Evolutionary conservation across 1,284 basidiomycete genomes (phyloP).

Genomic region (Trametes versicolor): DNA sequence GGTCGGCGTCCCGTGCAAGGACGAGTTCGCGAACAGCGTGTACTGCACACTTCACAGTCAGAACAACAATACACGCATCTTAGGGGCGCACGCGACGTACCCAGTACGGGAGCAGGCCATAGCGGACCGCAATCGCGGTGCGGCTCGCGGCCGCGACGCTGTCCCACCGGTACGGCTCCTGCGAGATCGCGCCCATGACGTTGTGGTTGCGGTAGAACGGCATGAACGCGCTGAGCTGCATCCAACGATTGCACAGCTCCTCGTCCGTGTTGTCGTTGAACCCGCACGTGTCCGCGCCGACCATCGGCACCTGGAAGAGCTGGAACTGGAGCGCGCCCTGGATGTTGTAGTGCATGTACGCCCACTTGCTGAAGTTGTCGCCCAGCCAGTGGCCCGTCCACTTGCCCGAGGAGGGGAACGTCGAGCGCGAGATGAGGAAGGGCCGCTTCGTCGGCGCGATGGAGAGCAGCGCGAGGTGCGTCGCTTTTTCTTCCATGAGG

Average conservation of each 20-base stretch:
- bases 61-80: background rate
- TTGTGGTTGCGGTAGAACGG: constrained; percentile 83
- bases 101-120: constrained; percentile 80
- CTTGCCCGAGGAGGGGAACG: constrained; percentile 73
- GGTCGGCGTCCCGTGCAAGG: constrained; percentile 69
- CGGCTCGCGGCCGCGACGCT: constrained; percentile 78
- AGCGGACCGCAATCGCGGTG: constrained; percentile 73
- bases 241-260: constrained; percentile 86
- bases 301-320: constrained; percentile 79
- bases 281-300: constrained; percentile 66
- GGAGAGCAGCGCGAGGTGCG: constrained; percentile 62
- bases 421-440: constrained; percentile 74
- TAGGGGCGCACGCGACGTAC: constrained; percentile 43
- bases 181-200: constrained; percentile 64
- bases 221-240: constrained; percentile 80
- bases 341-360: constrained; percentile 66
- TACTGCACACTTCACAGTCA: constrained; percentile 53
- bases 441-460: constrained; percentile 66
- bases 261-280: constrained; percentile 75
- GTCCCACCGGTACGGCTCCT: constrained; percentile 83
- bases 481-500: constrained; percentile 69
- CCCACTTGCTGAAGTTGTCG: constrained; percentile 76
- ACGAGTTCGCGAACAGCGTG: constrained; percentile 78
- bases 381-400: constrained; percentile 64
- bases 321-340: constrained; percentile 84